Evolutionary conservation across 2,329 filamentous ascomycete species (phyloP).

Genomic region (Didymella pomorum): DNA sequence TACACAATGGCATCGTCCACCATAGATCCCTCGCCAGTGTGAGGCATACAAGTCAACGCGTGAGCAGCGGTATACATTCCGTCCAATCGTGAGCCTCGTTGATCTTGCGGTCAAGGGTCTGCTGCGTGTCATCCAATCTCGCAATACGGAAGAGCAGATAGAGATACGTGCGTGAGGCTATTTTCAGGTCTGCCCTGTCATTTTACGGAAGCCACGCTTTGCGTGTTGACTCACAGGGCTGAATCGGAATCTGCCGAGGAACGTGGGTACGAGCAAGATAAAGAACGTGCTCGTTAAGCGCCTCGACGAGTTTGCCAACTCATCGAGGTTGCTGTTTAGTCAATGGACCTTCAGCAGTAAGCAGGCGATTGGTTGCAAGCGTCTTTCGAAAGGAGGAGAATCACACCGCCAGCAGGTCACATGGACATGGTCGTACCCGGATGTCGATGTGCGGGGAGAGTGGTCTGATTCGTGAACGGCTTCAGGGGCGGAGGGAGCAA

Average conservation of each 20-base stretch:
- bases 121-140: conserved; percentile 43
- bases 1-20: neutral
- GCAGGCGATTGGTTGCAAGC: conserved; percentile 30
- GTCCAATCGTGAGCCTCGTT: conserved; percentile 17
- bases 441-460: conserved; percentile 32
- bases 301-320: conserved; percentile 15
- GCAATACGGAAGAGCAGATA: conserved; percentile 19
- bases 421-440: conserved; percentile 33
- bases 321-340: conserved; percentile 10
- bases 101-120: conserved; percentile 16
- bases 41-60: neutral
- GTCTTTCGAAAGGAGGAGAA: conserved; percentile 22
- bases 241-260: conserved; percentile 14
- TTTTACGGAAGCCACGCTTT: conserved; percentile 18
- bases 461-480: conserved; percentile 38
- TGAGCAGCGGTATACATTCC: conserved; percentile 9
- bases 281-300: conserved; percentile 16
- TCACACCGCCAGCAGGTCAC: conserved; percentile 48
- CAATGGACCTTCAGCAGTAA: conserved; percentile 11
- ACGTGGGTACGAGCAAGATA: conserved; percentile 7
- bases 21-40: neutral
- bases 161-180: conserved; percentile 24
- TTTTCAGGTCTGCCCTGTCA: conserved; percentile 18
- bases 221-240: conserved; percentile 8
- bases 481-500: conserved; percentile 34